Conservation (phyloP, 768 basidiomycete genomes). For the Rhizopogon vesiculosus region DNA sequence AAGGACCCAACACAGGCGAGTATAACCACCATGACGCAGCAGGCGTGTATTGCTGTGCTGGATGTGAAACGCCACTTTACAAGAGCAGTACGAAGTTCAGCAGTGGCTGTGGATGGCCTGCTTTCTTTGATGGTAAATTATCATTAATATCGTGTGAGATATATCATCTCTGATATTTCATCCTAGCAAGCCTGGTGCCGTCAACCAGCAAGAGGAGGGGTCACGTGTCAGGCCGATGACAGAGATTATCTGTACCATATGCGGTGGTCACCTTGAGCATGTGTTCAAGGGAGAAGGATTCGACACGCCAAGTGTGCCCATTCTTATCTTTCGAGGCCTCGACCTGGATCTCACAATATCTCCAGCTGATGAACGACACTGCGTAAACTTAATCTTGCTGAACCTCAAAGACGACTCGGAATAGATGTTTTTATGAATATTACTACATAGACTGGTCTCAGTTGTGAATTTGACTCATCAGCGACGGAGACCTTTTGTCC, state of each 20-base stretch:
- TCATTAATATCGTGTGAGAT: background rate
- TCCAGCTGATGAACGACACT: constrained; percentile 78
- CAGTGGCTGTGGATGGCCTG: constrained; percentile 97
- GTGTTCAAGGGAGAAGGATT: constrained; percentile 93
- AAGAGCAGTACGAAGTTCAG: constrained; percentile 88
- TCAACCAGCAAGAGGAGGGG: constrained; percentile 50
- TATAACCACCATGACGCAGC: constrained; percentile 64
- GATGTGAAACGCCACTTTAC: constrained; percentile 80
- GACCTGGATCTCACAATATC: background rate
- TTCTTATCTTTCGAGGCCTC: background rate
- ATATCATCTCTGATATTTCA: background rate
- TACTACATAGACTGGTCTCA: too few species aligned
- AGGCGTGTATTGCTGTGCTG: constrained; percentile 78
- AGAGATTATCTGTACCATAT: constrained; percentile 87
- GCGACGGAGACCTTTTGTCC: too few species aligned
- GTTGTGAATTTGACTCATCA: background rate
- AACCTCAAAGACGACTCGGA: constrained; percentile 49
- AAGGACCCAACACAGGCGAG: constrained; percentile 69
- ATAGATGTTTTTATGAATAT: constrained; percentile 3
- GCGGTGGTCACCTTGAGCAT: constrained; percentile 92
- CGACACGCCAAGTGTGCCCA: constrained; percentile 62
- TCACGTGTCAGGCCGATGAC: constrained; percentile 42
- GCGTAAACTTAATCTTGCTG: constrained; percentile 86
- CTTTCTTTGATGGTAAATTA: constrained; percentile 82
- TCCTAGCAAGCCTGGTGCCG: constrained; percentile 80